Evolutionary conservation across 306 rosid species (phyloP).

Genomic region (Quercus glauca): DNA sequence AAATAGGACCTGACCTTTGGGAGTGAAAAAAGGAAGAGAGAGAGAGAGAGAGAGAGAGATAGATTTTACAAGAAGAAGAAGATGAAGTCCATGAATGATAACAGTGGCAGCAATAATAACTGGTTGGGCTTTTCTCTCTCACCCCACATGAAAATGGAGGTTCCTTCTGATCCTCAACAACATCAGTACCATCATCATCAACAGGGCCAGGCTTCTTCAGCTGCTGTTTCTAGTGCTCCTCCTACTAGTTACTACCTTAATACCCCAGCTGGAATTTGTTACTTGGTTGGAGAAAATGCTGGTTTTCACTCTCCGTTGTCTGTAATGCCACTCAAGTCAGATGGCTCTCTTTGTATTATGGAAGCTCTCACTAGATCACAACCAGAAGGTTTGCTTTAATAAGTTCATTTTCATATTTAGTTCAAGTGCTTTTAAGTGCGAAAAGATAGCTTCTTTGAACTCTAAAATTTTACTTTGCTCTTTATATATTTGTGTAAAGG

Average conservation of each 20-base stretch:
- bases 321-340: conserved; percentile 90
- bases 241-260: conserved; percentile 46
- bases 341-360: conserved; percentile 90
- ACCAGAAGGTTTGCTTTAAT: conserved; percentile 48
- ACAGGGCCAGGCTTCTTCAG: conserved; percentile 32
- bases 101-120: conserved; percentile 39
- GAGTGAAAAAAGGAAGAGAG: conserved; percentile 1
- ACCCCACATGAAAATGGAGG: conserved; percentile 90
- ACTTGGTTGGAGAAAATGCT: conserved; percentile 45
- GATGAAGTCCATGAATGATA: conserved; percentile 72
- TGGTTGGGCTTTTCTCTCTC: conserved; percentile 97
- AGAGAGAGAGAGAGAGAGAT: conserved; percentile 9
- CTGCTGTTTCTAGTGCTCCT: conserved; percentile 32
- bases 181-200: conserved; percentile 37
- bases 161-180: conserved; percentile 35
- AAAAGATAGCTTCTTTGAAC: neutral
- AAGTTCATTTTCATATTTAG: neutral
- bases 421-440: neutral
- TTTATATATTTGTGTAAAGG: conserved; percentile 20
- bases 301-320: conserved; percentile 59
- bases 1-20: conserved; percentile 24
- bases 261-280: conserved; percentile 41
- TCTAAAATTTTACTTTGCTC: neutral
- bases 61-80: conserved; percentile 1
- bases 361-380: conserved; percentile 78